These are phyloP conservation scores for Clitocybe nebularis DNA, from an alignment of 1,284 basidiomycete species.

Conservation along the genomic window DNA sequence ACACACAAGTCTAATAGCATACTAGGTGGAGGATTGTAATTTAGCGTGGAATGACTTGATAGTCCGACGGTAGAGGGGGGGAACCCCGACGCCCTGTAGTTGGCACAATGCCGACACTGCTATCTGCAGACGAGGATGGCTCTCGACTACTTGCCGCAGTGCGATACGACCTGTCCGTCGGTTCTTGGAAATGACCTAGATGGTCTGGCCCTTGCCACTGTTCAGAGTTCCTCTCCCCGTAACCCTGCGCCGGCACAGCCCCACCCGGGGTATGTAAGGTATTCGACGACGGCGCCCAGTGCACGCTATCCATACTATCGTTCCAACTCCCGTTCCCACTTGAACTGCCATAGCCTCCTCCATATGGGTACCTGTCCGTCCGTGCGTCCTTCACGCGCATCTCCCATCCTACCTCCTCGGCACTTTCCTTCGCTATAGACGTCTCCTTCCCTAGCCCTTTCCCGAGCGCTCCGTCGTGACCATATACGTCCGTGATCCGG, in stretches of 20 bases:
- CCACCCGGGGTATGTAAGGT: not conserved
- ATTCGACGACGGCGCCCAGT: not conserved
- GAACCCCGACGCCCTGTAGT: no score
- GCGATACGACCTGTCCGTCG: slow-evolving; percentile 19
- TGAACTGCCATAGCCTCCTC: not conserved
- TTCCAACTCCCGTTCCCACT: slow-evolving; percentile 6
- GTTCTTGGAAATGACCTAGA: slow-evolving; percentile 17
- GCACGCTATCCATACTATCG: not conserved
- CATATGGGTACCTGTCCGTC: slow-evolving; percentile 9
- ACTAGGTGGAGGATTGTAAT: no score
- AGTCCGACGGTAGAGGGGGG: no score
- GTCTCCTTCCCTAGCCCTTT: slow-evolving; percentile 8
- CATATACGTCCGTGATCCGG: slow-evolving; percentile 15
- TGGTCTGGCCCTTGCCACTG: not conserved
- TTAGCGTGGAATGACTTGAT: no score
- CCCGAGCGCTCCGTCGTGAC: not conserved
- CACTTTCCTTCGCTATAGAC: slow-evolving; percentile 19
- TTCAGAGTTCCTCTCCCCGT: not conserved
- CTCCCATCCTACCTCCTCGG: slow-evolving; percentile 28
- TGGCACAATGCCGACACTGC: no score
- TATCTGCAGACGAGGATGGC: no score
- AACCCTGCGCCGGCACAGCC: slow-evolving; percentile 9
- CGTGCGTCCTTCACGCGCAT: slow-evolving; percentile 13
- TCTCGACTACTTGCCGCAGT: slow-evolving; percentile 14
- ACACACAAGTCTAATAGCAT: no score